Conservation (phyloP, 768 basidiomycete species). For the Boletus speciosus region DNA sequence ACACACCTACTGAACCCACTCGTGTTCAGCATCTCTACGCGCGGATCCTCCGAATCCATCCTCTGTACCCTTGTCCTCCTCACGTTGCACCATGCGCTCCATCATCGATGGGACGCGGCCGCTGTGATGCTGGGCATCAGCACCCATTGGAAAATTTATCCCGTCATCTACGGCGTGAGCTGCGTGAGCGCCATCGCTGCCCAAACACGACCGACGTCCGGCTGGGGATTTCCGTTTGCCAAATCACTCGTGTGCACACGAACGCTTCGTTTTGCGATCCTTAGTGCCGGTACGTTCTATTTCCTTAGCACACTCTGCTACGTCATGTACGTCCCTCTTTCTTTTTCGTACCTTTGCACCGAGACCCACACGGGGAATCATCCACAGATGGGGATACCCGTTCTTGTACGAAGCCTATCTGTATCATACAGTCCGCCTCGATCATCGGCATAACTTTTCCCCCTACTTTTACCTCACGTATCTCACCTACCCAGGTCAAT, state of each 20-base stretch:
- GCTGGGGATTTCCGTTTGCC: constrained; percentile 28
- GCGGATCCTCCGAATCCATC: constrained; percentile 92
- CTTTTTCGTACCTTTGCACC: neutral
- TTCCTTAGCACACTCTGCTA: constrained; percentile 64
- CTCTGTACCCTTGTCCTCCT: constrained; percentile 76
- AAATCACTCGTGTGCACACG: constrained; percentile 44
- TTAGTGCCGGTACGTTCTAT: constrained; percentile 69
- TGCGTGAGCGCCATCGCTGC: constrained; percentile 43
- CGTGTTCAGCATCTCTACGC: constrained; percentile 93
- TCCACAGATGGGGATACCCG: constrained; percentile 84
- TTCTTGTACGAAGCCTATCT: constrained; percentile 91
- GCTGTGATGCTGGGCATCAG: constrained; percentile 77
- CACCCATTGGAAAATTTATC: constrained; percentile 97
- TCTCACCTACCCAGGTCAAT: constrained; percentile 63
- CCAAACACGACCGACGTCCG: constrained; percentile 15
- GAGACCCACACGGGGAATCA: neutral
- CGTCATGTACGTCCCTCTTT: constrained; percentile 56
- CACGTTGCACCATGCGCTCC: constrained; percentile 59
- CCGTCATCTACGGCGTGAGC: constrained; percentile 83
- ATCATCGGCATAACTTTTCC: constrained; percentile 98
- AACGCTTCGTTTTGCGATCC: constrained; percentile 59
- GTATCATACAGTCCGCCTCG: constrained; percentile 86
- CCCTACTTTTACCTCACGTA: constrained; percentile 97
- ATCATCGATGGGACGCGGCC: constrained; percentile 56
- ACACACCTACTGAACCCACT: constrained; percentile 91